Evolutionary conservation across 495 filamentous ascomycete species (phyloP).

Genomic region (Xylaria intraflava): DNA sequence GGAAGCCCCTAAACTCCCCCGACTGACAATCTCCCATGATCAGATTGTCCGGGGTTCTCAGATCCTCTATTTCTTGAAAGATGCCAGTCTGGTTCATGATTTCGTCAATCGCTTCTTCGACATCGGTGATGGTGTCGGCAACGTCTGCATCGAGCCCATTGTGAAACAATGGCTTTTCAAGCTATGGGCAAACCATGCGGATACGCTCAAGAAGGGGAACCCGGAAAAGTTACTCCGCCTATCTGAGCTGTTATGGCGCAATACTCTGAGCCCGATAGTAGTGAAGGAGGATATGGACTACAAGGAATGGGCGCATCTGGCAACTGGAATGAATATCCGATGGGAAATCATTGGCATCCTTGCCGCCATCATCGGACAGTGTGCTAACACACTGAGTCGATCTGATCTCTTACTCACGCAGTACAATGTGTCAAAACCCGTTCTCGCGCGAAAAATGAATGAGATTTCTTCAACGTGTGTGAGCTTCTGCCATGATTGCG

Average conservation of each 20-base stretch:
- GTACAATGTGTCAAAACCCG: constrained; percentile 14
- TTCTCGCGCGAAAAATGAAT: constrained; percentile 20
- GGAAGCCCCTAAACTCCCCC: constrained; percentile 13
- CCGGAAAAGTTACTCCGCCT: constrained; percentile 24
- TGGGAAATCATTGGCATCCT: constrained; percentile 31
- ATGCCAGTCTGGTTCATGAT: constrained; percentile 17
- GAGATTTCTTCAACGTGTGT: constrained; percentile 24
- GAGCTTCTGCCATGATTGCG: constrained; percentile 25
- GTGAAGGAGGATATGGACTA: constrained; percentile 21
- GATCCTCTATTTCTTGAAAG: constrained; percentile 23
- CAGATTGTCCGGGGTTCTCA: constrained; percentile 23
- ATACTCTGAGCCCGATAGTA: constrained; percentile 19
- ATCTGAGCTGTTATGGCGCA: constrained; percentile 25
- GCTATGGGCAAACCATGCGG: constrained; percentile 17
- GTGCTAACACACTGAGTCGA: constrained; percentile 19
- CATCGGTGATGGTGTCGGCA: constrained; percentile 22
- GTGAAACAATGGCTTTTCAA: constrained; percentile 29
- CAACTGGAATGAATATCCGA: constrained; percentile 23
- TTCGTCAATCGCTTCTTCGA: constrained; percentile 25
- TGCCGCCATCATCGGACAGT: constrained; percentile 23
- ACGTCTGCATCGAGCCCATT: constrained; percentile 25
- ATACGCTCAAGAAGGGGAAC: constrained; percentile 19
- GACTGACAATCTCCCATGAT: constrained; percentile 22
- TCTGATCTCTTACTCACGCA: constrained; percentile 17
- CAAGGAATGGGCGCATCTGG: constrained; percentile 20